phyloP scores from a whole-genome alignment of 2,329 filamentous ascomycete genomes.

The Hypoxylon sp. region DNA sequence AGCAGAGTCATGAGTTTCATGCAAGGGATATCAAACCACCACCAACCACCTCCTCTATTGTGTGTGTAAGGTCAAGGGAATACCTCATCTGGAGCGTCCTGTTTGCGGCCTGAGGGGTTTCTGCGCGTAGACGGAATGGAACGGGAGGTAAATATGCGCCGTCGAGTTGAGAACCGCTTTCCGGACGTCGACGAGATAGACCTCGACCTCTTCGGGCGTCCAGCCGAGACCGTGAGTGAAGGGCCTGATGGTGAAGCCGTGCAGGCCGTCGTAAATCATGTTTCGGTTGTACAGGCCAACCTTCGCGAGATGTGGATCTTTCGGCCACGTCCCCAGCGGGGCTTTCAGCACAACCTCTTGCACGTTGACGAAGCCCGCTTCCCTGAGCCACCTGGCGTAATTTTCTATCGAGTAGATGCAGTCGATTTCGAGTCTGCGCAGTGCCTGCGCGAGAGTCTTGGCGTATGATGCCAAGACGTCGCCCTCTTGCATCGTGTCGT shows the following conservation, averaged over 20 bases:
- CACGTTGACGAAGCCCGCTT: slow-evolving; percentile 40
- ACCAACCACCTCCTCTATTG: slow-evolving; percentile 6
- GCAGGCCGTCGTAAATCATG: slow-evolving; percentile 42
- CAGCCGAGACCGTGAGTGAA: slow-evolving; percentile 37
- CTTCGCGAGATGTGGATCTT: slow-evolving; percentile 28
- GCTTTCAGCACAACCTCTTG: slow-evolving; percentile 24
- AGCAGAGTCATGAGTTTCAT: slow-evolving; percentile 27
- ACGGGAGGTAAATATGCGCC: slow-evolving; percentile 63
- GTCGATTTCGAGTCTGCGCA: slow-evolving; percentile 29
- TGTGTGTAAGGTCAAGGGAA: slow-evolving; percentile 3
- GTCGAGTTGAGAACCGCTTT: slow-evolving; percentile 58
- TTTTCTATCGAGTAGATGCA: slow-evolving; percentile 20
- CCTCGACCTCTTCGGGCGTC: slow-evolving; percentile 59
- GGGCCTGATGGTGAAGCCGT: slow-evolving; percentile 38
- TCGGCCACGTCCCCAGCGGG: slow-evolving; percentile 39
- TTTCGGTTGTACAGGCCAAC: slow-evolving; percentile 36
- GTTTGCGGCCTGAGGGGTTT: slow-evolving; percentile 54
- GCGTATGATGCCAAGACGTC: slow-evolving; percentile 60
- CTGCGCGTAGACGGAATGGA: slow-evolving; percentile 67
- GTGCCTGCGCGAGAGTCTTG: slow-evolving; percentile 41
- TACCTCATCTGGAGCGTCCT: slow-evolving; percentile 13
- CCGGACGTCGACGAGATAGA: slow-evolving; percentile 63
- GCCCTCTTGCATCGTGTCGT: slow-evolving; percentile 54
- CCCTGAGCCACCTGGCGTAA: slow-evolving; percentile 29
- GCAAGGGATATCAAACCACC: slow-evolving; percentile 23